Base-by-base conservation (phyloP, 192 early-diverging fungal species). In the Backusella liffmaniae region DNA sequence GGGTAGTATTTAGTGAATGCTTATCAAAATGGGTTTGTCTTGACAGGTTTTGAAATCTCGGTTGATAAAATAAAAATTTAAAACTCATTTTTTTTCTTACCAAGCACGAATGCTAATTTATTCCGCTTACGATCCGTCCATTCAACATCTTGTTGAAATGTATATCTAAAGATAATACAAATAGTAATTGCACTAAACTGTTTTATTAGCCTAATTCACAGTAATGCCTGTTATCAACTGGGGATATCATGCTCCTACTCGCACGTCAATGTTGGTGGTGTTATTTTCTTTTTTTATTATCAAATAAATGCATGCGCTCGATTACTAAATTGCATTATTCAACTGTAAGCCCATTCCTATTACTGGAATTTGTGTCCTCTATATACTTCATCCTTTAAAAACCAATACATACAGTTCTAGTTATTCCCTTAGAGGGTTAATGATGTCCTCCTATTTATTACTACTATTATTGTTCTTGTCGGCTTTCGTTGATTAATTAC, bases 11-110 rank as follows among this genome's bases (percentile, higher is more conserved):
- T n/a, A 59, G 26, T 62, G 56, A 0, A 13, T 62, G 9, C 3
- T 29, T 26, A 29, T 13, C 12, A 26, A 59, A 8, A 62, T 62
- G 26, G 8, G 3, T 29, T 13, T 62, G 56, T 62, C 56, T 62
- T 62, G 56, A 62, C 56, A 62, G 56, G 56, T 62, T 62, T 62
- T 23, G 26, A 62, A 44, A 62, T 62, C 23, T 62, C 56, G 56
- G 56, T 62, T 62, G 12, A 62, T 62, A 62, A 26, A 62, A 13
- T 13, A 29, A 29, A 21, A 29, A 26, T 29, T 62, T 29, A 5
- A 39, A 62, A 62, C 56, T 62, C 56, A 62, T 12, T 62, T 62
- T 39, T 32, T 62, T 29, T 62, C 21, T 62, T 62, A 62, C 56
- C 56, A 62, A 62, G 56, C 56, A 29, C 9, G 23, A 62, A 62